Evolutionary conservation across 805 yeast genomes (phyloP).

Genomic region (Nematodospora valgi): DNA sequence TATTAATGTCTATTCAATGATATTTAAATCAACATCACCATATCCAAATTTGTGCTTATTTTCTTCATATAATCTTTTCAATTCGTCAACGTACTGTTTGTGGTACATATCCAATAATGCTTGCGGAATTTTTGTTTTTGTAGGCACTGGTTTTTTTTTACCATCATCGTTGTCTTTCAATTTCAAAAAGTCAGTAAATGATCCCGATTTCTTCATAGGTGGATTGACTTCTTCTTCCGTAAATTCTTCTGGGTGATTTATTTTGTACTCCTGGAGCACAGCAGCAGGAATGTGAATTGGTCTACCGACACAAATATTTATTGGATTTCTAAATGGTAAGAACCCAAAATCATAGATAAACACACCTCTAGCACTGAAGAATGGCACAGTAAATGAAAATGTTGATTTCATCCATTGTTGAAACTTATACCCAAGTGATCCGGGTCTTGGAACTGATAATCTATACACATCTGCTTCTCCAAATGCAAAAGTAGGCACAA

Average conservation of each 20-base stretch:
- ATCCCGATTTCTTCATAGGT: conserved; percentile 13
- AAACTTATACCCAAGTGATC: conserved; percentile 46
- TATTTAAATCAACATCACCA: conserved; percentile 45
- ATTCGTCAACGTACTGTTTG: conserved; percentile 58
- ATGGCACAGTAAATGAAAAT: conserved; percentile 83
- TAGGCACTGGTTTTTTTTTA: conserved; percentile 14
- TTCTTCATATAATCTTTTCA: conserved; percentile 61
- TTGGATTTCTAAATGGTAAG: conserved; percentile 78
- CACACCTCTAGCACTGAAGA: conserved; percentile 87
- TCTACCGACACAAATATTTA: conserved; percentile 69
- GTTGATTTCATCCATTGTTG: conserved; percentile 71
- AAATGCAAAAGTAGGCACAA: conserved; percentile 88
- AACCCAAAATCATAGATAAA: conserved; percentile 92
- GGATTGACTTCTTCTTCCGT: conserved; percentile 12
- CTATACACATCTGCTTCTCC: conserved; percentile 74
- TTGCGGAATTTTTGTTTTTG: conserved; percentile 31
- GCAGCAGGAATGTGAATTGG: conserved; percentile 58
- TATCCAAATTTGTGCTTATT: conserved; percentile 56
- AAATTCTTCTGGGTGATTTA: conserved; percentile 26
- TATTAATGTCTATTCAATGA: conserved; percentile 17
- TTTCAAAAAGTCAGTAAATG: conserved; percentile 29
- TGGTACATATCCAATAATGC: conserved; percentile 66
- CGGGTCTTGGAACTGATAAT: conserved; percentile 38
- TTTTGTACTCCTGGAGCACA: conserved; percentile 27
- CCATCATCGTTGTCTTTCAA: conserved; percentile 6